Base-by-base conservation (phyloP, 805 yeast species). In the Metschnikowia colocasiae region DNA sequence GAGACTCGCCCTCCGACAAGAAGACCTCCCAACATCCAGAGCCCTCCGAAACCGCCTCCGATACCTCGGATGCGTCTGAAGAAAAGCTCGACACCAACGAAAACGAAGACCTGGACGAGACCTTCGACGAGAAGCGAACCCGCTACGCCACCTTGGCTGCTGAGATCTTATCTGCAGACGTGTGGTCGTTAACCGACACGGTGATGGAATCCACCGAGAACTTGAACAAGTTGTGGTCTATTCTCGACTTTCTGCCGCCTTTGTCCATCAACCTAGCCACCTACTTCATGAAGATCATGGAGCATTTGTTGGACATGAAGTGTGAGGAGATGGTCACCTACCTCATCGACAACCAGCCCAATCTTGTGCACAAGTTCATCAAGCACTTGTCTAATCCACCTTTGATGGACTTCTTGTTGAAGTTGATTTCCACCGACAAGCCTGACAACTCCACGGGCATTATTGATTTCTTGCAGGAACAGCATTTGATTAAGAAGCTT, bases 121-220 rank as follows among this genome's bases (percentile, higher is more conserved):
- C 64, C 1, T 55, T 53, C 6, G 72, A 68, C 34, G 76, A 70
- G 48, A 59, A 58, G 13, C 58, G 64, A 13, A 61, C 63, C 5
- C 61, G 75, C 10, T 63, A 62, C 48, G 74, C 75, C 26, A 62
- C 75, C 6, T 57, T 71, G 33, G 90, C 96, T 5, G 88, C 96
- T 1, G 98, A 94, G 62, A 84, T 94, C 36, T 72, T 94, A 40
- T 81, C 92, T 34, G 88, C 94, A 3, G 98, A 92, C 60, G 91
- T 90, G 7, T 92, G 97, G 97, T 85, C 95, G 2, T 73, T 94
- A 32, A 86, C 96, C 1, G 96, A 91, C 56, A 83, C 95, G 1
- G 83, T 94, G 46, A 83, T 92, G 83, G 91, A 87, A 55, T 80
- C 82, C 50, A 71, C 79, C 3, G 76, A 73, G 18, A 73, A 87